These are phyloP conservation scores for Hypomyces perniciosus DNA, from an alignment of 2,329 filamentous ascomycete species.

Conservation along the genomic window DNA sequence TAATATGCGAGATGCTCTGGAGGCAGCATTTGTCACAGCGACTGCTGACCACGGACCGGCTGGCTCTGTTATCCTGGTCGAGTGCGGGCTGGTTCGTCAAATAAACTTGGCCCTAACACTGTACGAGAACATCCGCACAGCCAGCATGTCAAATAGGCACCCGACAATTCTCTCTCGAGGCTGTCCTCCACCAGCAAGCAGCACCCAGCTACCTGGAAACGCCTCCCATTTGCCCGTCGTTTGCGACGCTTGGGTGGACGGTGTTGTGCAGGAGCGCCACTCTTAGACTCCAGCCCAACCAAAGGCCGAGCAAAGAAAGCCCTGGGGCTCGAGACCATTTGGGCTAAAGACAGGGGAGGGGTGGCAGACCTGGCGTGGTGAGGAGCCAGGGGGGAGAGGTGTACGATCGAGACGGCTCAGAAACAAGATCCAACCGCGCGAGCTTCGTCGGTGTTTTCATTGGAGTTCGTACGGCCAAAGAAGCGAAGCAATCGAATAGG, in stretches of 20 bases:
- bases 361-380: slow-evolving; percentile 4
- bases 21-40: neutral
- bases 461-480: slow-evolving; percentile 14
- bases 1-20: too few species aligned
- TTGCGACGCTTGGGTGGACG: slow-evolving; percentile 11
- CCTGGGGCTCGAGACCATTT: slow-evolving; percentile 15
- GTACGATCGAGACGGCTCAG: slow-evolving; percentile 13
- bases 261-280: slow-evolving; percentile 23
- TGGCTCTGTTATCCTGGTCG: neutral
- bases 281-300: slow-evolving; percentile 17
- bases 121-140: slow-evolving; percentile 2
- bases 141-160: slow-evolving; percentile 13
- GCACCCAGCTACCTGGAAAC: slow-evolving; percentile 24
- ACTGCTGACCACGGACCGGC: slow-evolving; percentile 8
- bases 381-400: slow-evolving; percentile 10
- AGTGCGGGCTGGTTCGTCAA: neutral
- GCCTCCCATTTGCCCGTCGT: slow-evolving; percentile 22
- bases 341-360: slow-evolving; percentile 11
- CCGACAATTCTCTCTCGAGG: slow-evolving; percentile 26
- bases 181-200: slow-evolving; percentile 18
- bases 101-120: slow-evolving; percentile 8
- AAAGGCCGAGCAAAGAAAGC: slow-evolving; percentile 11
- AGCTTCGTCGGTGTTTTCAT: slow-evolving; percentile 8
- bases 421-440: slow-evolving; percentile 11
- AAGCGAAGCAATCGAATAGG: neutral